Evolutionary conservation across 2,329 filamentous ascomycete species (phyloP).

Genomic region (Clonostachys solani): DNA sequence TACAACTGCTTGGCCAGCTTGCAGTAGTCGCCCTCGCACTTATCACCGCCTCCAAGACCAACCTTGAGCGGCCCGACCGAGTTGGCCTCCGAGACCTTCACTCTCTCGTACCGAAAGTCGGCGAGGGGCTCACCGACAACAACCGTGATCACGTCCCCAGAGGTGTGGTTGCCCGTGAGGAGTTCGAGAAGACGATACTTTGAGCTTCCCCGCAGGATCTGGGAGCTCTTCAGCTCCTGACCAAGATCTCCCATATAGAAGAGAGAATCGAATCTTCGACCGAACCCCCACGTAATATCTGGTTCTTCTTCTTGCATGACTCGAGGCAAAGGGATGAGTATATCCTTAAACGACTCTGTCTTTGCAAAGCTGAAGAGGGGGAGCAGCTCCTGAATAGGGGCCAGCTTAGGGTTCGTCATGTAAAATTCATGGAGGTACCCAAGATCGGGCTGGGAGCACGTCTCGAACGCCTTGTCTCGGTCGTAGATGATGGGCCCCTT

Average conservation of each 20-base stretch:
- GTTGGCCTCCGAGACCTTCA: conserved; percentile 50
- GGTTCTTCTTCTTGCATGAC: conserved; percentile 34
- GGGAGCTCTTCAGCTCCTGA: conserved; percentile 32
- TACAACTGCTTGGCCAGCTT: conserved; percentile 20
- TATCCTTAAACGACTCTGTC: conserved; percentile 68
- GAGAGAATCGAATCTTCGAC: conserved; percentile 58
- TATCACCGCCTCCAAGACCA: conserved; percentile 53
- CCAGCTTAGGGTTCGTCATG: conserved; percentile 57
- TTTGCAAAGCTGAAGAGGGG: conserved; percentile 77
- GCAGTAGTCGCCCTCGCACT: conserved; percentile 44
- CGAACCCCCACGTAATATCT: conserved; percentile 41
- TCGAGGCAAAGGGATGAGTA: conserved; percentile 61
- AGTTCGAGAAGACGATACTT: conserved; percentile 69
- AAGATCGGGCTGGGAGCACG: conserved; percentile 76
- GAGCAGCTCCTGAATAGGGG: conserved; percentile 59
- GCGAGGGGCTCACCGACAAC: conserved; percentile 36
- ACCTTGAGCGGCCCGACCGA: conserved; percentile 48
- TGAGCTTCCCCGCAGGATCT: conserved; percentile 64
- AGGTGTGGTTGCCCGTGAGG: conserved; percentile 50
- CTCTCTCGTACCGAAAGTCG: conserved; percentile 49
- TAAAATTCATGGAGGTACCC: conserved; percentile 71
- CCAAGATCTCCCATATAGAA: conserved; percentile 73
- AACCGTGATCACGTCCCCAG: conserved; percentile 48
- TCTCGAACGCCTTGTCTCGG: conserved; percentile 60
- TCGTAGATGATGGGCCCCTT: conserved; percentile 61